Conservation (phyloP, 495 filamentous ascomycete species). For the Chlorociboria aeruginascens region DNA sequence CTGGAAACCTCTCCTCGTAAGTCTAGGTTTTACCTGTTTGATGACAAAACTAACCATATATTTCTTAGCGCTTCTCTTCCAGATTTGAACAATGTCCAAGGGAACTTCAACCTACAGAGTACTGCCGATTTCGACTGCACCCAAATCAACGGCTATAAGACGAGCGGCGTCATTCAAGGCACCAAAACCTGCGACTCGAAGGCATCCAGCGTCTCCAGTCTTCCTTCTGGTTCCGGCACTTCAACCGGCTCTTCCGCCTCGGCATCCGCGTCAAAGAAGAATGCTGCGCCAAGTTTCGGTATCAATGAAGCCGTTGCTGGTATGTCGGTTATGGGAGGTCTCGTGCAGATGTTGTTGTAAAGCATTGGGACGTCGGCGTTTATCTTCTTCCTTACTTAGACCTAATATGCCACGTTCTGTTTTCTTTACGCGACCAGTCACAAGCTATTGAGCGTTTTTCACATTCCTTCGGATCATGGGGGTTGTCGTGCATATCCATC, state of each 20-base stretch:
- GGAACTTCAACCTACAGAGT: slow-evolving; percentile 77
- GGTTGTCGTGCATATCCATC: slow-evolving; percentile 4
- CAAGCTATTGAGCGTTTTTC: slow-evolving; percentile 15
- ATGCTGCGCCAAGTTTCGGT: slow-evolving; percentile 32
- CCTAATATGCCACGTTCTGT: slow-evolving; percentile 23
- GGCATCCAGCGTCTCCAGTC: slow-evolving; percentile 27
- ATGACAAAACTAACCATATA: slow-evolving; percentile 13
- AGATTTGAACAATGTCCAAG: slow-evolving; percentile 58
- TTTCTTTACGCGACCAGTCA: slow-evolving; percentile 7
- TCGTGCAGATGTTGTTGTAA: slow-evolving; percentile 21
- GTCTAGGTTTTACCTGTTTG: slow-evolving; percentile 23
- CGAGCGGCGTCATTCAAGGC: slow-evolving; percentile 46
- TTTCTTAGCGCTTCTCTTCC: slow-evolving; percentile 53
- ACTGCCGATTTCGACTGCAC: slow-evolving; percentile 49
- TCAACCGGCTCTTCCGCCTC: slow-evolving; percentile 21
- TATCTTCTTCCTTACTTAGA: slow-evolving; percentile 18
- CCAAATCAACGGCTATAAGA: slow-evolving; percentile 31
- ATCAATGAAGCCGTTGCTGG: slow-evolving; percentile 20
- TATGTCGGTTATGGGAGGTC: slow-evolving; percentile 23
- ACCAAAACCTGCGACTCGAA: slow-evolving; percentile 43
- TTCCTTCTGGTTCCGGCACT: slow-evolving; percentile 7
- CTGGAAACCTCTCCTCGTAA: slow-evolving; percentile 73
- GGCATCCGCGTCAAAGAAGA: slow-evolving; percentile 26
- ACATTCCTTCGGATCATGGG: neutral
- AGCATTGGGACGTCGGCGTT: slow-evolving; percentile 22